Evolutionary conservation across 2,329 filamentous ascomycete genomes (phyloP).

Genomic region (Colletotrichum sansevieriae): DNA sequence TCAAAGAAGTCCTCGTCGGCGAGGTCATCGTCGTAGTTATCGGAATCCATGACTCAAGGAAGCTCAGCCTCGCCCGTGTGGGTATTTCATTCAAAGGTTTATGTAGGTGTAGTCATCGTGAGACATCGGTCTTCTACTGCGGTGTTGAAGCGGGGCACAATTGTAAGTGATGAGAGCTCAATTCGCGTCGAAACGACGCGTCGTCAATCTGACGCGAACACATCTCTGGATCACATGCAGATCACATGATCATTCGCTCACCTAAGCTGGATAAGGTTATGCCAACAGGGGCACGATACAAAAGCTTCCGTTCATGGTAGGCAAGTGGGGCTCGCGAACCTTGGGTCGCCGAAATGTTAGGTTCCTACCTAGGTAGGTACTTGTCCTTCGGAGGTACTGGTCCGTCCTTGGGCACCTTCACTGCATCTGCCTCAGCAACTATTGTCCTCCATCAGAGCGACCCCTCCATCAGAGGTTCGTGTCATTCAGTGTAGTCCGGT

Average conservation of each 20-base stretch:
- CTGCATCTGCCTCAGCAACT: no score
- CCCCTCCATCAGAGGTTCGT: not conserved
- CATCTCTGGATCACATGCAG: constrained; percentile 40
- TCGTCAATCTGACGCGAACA: constrained; percentile 40
- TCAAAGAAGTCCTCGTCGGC: constrained; percentile 75
- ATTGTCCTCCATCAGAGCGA: not conserved
- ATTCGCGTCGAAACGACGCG: constrained; percentile 29
- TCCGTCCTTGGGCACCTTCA: no score
- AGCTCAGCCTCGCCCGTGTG: not conserved
- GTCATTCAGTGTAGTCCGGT: not conserved
- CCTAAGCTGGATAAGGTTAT: constrained; percentile 14
- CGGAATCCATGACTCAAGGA: constrained; percentile 61
- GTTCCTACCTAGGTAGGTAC: no score
- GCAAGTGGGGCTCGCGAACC: not conserved
- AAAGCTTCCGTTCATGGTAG: not conserved
- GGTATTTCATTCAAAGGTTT: not conserved
- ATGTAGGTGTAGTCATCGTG: constrained; percentile 10
- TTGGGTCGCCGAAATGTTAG: not conserved
- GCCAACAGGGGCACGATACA: not conserved
- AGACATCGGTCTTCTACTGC: not conserved
- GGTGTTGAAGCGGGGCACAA: not conserved
- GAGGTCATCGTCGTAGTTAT: constrained; percentile 75
- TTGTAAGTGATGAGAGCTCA: not conserved
- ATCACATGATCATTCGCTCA: not conserved
- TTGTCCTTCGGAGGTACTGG: no score